Evolutionary conservation across 148 eudicot genomes (phyloP), one percentile per base, ranked within the genome.

Genomic region (Silene latifolia): DNA sequence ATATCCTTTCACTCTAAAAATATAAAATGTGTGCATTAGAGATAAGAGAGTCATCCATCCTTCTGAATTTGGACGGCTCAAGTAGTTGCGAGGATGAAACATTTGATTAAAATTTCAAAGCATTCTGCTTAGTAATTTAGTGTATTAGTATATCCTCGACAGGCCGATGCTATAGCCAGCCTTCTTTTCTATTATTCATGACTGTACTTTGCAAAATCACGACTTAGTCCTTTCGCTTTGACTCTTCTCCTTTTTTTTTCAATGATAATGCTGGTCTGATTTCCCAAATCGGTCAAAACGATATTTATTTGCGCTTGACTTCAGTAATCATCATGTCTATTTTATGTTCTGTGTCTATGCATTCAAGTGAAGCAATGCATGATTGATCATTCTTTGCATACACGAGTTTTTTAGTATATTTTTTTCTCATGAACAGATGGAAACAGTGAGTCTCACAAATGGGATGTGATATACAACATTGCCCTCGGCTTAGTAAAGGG

Each of bases 401-500:
- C 13, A 13, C 13, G 53, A n/a, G n/a, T n/a, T n/a, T n/a, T n/a
- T n/a, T n/a, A 19, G 12, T 56, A 19, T 18, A 2, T 20, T 5
- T 75, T 44, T 82, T 80, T 67, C n/a, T 46, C 8, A 63, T 73
- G 76, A 42, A 68, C 96, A 94, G 98, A 82, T 87, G 85, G 90
- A 21, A 84, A 80, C 71, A 79, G 73, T 13, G 90, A 87, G 64
- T 82, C 85, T 76, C 87, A 76, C 73, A 92, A 82, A 82, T 94
- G 98, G 98, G 84, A 81, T 15, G 81, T 79, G 69, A 88, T 92
- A 48, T 83, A 78, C 73, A 83, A 32, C 32, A 90, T 94, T 73
- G 83, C 93, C 42, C 67, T 80, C 15, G 93, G 97, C 39, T 86
- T 94, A 72, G 97, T 85, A 8, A 80, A 78, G 80, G 98, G 92